phyloP scores from a whole-genome alignment of 345 rosid genomes.

The Laguncularia racemosa region DNA sequence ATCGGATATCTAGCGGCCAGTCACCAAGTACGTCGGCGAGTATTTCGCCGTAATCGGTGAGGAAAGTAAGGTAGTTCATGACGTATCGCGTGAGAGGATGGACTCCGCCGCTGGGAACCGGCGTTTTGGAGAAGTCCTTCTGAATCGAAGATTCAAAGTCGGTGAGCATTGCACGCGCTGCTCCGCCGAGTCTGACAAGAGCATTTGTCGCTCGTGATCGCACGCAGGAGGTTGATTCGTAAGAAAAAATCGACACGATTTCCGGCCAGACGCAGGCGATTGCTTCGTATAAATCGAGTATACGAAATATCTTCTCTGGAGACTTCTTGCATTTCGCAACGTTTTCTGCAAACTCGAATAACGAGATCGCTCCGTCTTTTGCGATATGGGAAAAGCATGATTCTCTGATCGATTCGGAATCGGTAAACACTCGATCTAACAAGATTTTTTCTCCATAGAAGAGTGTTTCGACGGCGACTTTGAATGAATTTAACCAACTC shows the following conservation, averaged over 20 bases:
- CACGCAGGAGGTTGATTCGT: constrained; percentile 1
- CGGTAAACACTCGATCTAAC: neutral
- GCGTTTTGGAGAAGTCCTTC: constrained; percentile 10
- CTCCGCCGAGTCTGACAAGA: constrained; percentile 1
- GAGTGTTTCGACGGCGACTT: neutral
- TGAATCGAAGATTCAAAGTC: constrained; percentile 5
- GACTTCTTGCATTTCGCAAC: constrained; percentile 4
- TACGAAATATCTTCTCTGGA: constrained; percentile 5
- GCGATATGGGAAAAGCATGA: constrained; percentile 10
- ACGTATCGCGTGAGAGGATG: constrained; percentile 11
- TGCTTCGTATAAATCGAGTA: constrained; percentile 10
- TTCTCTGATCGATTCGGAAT: neutral
- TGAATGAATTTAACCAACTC: constrained; percentile 8
- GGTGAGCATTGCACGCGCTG: neutral
- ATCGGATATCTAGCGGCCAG: constrained; percentile 7
- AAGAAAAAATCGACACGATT: constrained; percentile 7
- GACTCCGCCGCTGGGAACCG: constrained; percentile 8
- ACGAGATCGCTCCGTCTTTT: neutral
- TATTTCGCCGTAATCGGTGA: constrained; percentile 8
- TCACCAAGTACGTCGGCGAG: constrained; percentile 8
- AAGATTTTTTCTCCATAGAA: constrained; percentile 9
- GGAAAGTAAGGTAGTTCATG: constrained; percentile 12
- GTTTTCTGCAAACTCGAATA: constrained; percentile 6
- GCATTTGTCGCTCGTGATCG: constrained; percentile 2
- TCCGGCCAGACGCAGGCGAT: constrained; percentile 8